Conservation (phyloP, 495 filamentous ascomycete species). For the Geoglossum glabrum region DNA sequence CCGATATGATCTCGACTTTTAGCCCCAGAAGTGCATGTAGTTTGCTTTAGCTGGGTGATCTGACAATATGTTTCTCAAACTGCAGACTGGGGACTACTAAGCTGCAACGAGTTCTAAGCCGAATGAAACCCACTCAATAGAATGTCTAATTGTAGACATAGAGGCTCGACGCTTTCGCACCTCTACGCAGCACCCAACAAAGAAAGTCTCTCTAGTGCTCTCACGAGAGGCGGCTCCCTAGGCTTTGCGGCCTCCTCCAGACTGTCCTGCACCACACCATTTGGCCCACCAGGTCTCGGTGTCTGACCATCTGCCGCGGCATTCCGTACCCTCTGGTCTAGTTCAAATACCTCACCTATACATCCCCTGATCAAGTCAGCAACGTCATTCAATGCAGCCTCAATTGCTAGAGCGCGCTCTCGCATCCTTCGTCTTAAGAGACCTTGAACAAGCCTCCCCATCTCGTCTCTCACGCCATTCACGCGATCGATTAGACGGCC, state of each 20-base stretch:
- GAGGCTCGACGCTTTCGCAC: too few species aligned
- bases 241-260: constrained; percentile 24
- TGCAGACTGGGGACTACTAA: too few species aligned
- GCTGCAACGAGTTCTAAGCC: too few species aligned
- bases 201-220: constrained; percentile 30
- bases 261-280: constrained; percentile 24
- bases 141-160: too few species aligned
- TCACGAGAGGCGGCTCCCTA: constrained; percentile 26
- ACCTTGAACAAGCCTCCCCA: constrained; percentile 48
- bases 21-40: too few species aligned
- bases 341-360: constrained; percentile 45
- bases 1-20: too few species aligned
- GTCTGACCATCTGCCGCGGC: constrained; percentile 10
- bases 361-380: constrained; percentile 41
- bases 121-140: too few species aligned
- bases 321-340: constrained; percentile 6
- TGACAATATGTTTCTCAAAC: too few species aligned
- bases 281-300: constrained; percentile 16
- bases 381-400: constrained; percentile 50
- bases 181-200: constrained; percentile 28
- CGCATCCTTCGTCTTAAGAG: constrained; percentile 65
- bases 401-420: constrained; percentile 62
- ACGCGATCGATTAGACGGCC: constrained; percentile 68
- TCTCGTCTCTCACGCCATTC: constrained; percentile 46
- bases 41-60: too few species aligned